Base-by-base conservation (phyloP, 2,329 filamentous ascomycete genomes). In the Pseudogymnoascus sp. region DNA sequence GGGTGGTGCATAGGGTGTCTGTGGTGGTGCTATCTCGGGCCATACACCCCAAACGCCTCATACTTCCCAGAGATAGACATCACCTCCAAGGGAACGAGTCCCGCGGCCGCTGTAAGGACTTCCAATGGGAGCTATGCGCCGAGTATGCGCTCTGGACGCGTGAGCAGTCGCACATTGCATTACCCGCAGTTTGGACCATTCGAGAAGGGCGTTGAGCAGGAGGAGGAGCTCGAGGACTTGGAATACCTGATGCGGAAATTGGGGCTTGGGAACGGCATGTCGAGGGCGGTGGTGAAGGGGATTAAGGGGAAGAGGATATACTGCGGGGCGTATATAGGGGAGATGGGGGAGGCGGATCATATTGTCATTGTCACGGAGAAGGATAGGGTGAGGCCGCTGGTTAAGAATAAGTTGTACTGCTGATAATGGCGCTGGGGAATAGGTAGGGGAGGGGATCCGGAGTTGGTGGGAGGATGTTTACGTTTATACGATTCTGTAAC, bases 291-390 rank as follows among this genome's bases (percentile, higher is more conserved):
- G 28, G 50, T 56, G 8, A 56, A 56, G 2, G 50, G 50, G 50
- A 33, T 56, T 56, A 56, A 56, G 26, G 50, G 50, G n/a, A 56
- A 56, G 26, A 56, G 50, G n/a, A 56, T 56, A 56, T 56, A 56
- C 50, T 56, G 50, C 10, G 50, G 50, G 26, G 50, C 28, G 5
- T 56, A 56, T 7, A 6, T 56, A 1, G 50, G 50, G 26, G 50
- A 56, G 4, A 33, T 56, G 50, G 50, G 50, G n/a, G 50, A 56
- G 5, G 26, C 28, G 5, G 50, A 56, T 19, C 50, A 56, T 56
- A 56, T 56, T 33, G 50, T 56, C 28, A 56, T 56, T 19, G 50
- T 56, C n/a, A 56, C 50, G 3, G 50, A 56, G 26, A 56, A 56
- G 28, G 50, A 56, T 19, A 56, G 50, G n/a, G 50, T 56, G 10